Conservation (phyloP, 2,329 filamentous ascomycete genomes). For the Zalaria sp. region DNA sequence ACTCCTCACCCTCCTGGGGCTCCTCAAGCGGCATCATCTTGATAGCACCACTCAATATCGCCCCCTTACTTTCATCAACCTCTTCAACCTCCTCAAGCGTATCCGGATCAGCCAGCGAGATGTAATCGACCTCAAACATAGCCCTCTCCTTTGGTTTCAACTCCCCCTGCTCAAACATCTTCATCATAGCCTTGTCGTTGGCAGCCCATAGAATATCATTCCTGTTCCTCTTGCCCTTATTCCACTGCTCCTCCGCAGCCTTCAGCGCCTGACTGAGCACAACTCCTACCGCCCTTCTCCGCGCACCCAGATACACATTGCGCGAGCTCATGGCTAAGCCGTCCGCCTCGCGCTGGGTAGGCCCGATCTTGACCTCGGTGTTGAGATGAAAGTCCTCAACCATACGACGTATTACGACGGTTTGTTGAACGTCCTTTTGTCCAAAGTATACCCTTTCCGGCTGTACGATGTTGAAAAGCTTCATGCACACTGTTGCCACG, state of each 20-base stretch:
- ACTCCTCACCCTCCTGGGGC: slow-evolving; percentile 54
- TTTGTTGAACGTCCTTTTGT: slow-evolving; percentile 96
- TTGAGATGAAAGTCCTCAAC: slow-evolving; percentile 77
- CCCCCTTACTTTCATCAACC: slow-evolving; percentile 58
- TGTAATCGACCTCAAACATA: slow-evolving; percentile 75
- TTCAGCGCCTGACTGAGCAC: slow-evolving; percentile 57
- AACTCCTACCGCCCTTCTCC: slow-evolving; percentile 57
- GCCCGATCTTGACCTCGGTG: slow-evolving; percentile 56
- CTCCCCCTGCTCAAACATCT: slow-evolving; percentile 46
- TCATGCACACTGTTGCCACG: slow-evolving; percentile 93
- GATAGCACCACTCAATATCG: slow-evolving; percentile 77
- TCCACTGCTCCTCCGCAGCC: slow-evolving; percentile 56
- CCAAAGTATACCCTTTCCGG: slow-evolving; percentile 82
- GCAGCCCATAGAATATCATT: slow-evolving; percentile 61
- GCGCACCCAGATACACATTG: slow-evolving; percentile 78
- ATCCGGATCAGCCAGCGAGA: slow-evolving; percentile 77
- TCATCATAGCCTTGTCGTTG: slow-evolving; percentile 40
- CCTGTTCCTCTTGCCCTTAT: slow-evolving; percentile 38
- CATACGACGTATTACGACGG: slow-evolving; percentile 74
- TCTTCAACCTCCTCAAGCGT: slow-evolving; percentile 63
- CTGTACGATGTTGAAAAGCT: slow-evolving; percentile 70
- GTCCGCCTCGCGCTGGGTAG: slow-evolving; percentile 63
- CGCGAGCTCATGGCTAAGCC: slow-evolving; percentile 83
- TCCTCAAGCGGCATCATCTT: slow-evolving; percentile 76
- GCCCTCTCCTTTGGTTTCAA: slow-evolving; percentile 48